A percentile compares a stretch with the other conserved stretches of the same genome.
Evolutionary conservation across 352 stramenopile genomes (phyloP).

Genomic region (Peronosclerospora sorghi): DNA sequence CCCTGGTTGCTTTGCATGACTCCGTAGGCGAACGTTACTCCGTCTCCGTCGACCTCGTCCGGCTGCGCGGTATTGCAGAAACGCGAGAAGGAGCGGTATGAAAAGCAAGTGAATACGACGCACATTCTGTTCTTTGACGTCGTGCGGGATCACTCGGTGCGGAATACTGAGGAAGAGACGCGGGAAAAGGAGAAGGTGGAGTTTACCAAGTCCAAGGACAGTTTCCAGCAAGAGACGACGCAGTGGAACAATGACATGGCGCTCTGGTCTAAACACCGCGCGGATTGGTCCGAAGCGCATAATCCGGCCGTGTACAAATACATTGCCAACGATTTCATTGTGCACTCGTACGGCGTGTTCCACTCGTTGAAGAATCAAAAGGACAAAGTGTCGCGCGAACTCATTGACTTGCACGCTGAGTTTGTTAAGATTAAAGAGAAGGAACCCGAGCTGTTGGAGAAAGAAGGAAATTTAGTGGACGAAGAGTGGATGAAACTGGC

Average conservation of each 20-base stretch:
- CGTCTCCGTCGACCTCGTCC: too few species aligned
- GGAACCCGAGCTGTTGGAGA: conserved; percentile 63
- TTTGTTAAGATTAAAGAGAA: conserved; percentile 80
- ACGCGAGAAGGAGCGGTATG: conserved; percentile 73
- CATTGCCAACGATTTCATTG: conserved; percentile 81
- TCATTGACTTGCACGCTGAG: conserved; percentile 60
- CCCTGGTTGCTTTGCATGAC: too few species aligned
- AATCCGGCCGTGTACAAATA: conserved; percentile 82
- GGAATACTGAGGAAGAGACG: conserved; percentile 70
- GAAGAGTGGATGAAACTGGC: conserved; percentile 85
- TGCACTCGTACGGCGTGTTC: conserved; percentile 80
- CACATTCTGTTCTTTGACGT: conserved; percentile 84
- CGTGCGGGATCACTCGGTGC: conserved; percentile 53
- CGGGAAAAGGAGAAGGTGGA: conserved; percentile 81
- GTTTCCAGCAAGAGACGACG: conserved; percentile 78
- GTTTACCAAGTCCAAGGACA: conserved; percentile 83
- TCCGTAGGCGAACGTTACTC: too few species aligned
- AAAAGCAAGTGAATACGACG: conserved; percentile 59
- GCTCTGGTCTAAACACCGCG: conserved; percentile 78
- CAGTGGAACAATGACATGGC: conserved; percentile 87
- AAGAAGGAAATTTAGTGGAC: conserved; percentile 72
- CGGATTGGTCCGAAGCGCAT: conserved; percentile 78
- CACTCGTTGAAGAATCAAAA: conserved; percentile 39
- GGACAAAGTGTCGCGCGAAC: conserved; percentile 52
- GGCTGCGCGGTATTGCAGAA: too few species aligned